These are phyloP conservation scores for Pterulicium gracile DNA, from an alignment of 1,284 basidiomycete genomes.

Conservation along the genomic window DNA sequence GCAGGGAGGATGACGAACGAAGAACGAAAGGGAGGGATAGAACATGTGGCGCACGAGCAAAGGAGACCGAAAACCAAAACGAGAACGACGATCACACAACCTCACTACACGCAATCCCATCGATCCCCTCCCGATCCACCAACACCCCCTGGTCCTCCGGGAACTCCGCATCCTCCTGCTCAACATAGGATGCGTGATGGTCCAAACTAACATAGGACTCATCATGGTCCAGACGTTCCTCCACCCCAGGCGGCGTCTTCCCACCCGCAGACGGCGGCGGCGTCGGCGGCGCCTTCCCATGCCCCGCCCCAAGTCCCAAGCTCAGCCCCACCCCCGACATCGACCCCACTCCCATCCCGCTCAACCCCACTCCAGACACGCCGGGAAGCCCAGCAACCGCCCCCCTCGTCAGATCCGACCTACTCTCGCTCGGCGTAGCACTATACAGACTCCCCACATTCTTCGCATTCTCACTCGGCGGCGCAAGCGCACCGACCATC, in stretches of 20 bases:
- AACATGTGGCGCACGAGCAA: no score
- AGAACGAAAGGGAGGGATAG: no score
- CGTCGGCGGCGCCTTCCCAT: background rate
- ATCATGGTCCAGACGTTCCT: background rate
- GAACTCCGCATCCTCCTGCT: background rate
- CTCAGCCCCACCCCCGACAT: no score
- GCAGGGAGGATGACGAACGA: no score
- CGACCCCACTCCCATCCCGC: background rate
- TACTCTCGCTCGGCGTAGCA: background rate
- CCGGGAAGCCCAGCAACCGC: background rate
- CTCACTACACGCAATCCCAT: background rate
- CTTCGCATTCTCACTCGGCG: background rate
- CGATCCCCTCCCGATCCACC: background rate
- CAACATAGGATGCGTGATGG: background rate
- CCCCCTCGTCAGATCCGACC: no score
- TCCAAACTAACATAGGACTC: background rate
- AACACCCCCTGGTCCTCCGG: background rate
- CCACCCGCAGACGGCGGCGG: background rate
- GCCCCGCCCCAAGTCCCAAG: background rate
- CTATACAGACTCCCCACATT: background rate
- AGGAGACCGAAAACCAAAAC: no score
- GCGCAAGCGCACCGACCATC: constrained; percentile 29
- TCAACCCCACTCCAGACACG: background rate
- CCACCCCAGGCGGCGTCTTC: background rate
- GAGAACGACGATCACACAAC: background rate